These are phyloP conservation scores for Cyathus striatus DNA, from an alignment of 768 basidiomycete species.

Conservation along the genomic window DNA sequence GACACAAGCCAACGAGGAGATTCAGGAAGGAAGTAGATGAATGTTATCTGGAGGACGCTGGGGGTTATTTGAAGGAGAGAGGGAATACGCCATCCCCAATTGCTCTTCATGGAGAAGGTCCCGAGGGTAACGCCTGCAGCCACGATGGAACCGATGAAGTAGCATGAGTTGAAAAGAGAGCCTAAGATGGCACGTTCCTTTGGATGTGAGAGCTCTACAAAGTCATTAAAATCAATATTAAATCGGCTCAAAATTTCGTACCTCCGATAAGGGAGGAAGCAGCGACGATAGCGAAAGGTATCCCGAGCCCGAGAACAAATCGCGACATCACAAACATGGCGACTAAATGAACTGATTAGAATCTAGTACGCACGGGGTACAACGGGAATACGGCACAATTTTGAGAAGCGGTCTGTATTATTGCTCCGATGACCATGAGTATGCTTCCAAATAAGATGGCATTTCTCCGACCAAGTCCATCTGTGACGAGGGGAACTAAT, in stretches of 20 bases:
- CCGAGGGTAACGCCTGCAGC: slow-evolving; percentile 59
- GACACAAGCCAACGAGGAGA: slow-evolving; percentile 64
- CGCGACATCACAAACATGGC: slow-evolving; percentile 57
- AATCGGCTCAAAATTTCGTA: slow-evolving; percentile 7
- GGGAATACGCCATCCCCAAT: slow-evolving; percentile 71
- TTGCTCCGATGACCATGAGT: slow-evolving; percentile 43
- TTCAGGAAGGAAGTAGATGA: slow-evolving; percentile 58
- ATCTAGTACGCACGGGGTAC: too few species aligned
- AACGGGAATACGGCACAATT: slow-evolving; percentile 37
- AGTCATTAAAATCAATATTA: background rate
- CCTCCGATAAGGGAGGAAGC: slow-evolving; percentile 63
- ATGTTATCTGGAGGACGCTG: slow-evolving; percentile 44
- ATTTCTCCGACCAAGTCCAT: slow-evolving; percentile 43
- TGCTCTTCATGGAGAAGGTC: slow-evolving; percentile 51
- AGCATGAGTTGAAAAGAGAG: slow-evolving; percentile 59
- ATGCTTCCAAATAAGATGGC: slow-evolving; percentile 49
- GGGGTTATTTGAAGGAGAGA: slow-evolving; percentile 56
- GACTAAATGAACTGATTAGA: slow-evolving; percentile 23
- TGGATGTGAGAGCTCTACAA: slow-evolving; percentile 57
- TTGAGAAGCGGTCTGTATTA: slow-evolving; percentile 38
- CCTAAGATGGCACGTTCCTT: slow-evolving; percentile 65
- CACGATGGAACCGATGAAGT: slow-evolving; percentile 55
- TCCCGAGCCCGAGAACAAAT: slow-evolving; percentile 53
- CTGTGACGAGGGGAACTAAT: slow-evolving; percentile 44
- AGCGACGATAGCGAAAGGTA: slow-evolving; percentile 56